Evolutionary conservation across 306 rosid genomes (phyloP).

Genomic region (Malus orientalis): DNA sequence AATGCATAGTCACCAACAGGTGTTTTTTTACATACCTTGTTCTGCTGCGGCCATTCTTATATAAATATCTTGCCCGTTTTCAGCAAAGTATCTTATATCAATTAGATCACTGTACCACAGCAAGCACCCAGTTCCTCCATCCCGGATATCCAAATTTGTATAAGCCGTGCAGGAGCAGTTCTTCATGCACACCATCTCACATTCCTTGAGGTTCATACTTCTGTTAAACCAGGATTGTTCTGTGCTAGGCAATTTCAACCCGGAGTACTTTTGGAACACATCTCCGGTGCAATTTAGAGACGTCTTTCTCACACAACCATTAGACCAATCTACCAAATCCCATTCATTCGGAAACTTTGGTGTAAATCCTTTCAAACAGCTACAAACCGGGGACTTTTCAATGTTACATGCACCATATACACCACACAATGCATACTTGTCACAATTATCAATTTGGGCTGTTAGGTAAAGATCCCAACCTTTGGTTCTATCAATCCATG

Average conservation of each 20-base stretch:
- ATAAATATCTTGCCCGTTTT: conserved; percentile 1
- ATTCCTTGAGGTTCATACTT: conserved; percentile 21
- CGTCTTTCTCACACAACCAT: conserved; percentile 34
- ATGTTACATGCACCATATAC: conserved; percentile 25
- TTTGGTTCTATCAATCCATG: neutral
- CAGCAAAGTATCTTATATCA: conserved; percentile 15
- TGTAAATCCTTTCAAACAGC: conserved; percentile 26
- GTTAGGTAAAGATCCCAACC: neutral
- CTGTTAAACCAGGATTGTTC: conserved; percentile 6
- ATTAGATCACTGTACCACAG: conserved; percentile 28
- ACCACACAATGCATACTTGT: conserved; percentile 41
- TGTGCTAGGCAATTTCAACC: conserved; percentile 21
- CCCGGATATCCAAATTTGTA: conserved; percentile 23
- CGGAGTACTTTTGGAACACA: conserved; percentile 13
- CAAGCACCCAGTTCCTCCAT: conserved; percentile 29
- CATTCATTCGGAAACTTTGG: conserved; percentile 19
- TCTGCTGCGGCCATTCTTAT: conserved; percentile 2
- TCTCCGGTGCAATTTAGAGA: conserved; percentile 27
- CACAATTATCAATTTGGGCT: conserved; percentile 13
- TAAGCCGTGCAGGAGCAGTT: conserved; percentile 44
- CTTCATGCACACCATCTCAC: conserved; percentile 15
- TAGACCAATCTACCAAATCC: conserved; percentile 9
- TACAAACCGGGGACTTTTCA: neutral
- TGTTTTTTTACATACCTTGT: neutral
- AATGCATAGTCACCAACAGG: neutral